Base-by-base conservation (phyloP, 768 basidiomycete genomes). In the Kwoniella shandongensis region DNA sequence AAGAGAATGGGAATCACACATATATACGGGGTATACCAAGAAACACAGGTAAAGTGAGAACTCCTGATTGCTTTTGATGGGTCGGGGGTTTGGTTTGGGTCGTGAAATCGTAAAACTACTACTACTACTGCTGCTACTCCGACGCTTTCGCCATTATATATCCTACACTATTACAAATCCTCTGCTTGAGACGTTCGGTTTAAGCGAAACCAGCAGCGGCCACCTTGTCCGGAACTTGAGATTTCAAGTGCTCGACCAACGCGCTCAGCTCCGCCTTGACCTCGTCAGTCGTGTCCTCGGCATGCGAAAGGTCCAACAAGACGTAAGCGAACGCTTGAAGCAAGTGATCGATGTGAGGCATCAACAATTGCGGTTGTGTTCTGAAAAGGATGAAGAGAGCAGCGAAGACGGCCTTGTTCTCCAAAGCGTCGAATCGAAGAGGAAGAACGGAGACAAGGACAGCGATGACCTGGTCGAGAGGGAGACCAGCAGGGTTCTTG, bases 381-480 rank as follows among this genome's bases (percentile, higher is more conserved):
- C 83, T 83, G 84, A 92, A 91, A 45, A 98, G 81, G 62, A 86
- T 81, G 85, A 97, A 89, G 66, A 99, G 81, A 5, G 89, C 87
- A 26, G 85, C 84, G 83, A 94, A 94, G 40, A 91, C 85, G 1
- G 91, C 86, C 35, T 85, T 81, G 78, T 96, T 94, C 79, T 98
- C 96, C 59, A 91, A 83, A 65, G 80, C 83, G 77, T 99, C 96
- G 74, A 89, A 85, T 74, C 85, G 86, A 61, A 98, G 79, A 6
- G 96, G 96, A 10, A 99, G 82, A 29, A 88, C 86, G 23, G 79
- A 81, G 55, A 96, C 78, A 72, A 98, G 84, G 51, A 89, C 81
- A 1, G 91, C 91, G 11, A 97, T 36, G 23, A 66, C 65, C 26
- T 67, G 70, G 48, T 91, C 89, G 36, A 97, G 85, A 23, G 94